These are phyloP conservation scores for Russula brevipes DNA, from an alignment of 768 basidiomycete species.

Conservation along the genomic window DNA sequence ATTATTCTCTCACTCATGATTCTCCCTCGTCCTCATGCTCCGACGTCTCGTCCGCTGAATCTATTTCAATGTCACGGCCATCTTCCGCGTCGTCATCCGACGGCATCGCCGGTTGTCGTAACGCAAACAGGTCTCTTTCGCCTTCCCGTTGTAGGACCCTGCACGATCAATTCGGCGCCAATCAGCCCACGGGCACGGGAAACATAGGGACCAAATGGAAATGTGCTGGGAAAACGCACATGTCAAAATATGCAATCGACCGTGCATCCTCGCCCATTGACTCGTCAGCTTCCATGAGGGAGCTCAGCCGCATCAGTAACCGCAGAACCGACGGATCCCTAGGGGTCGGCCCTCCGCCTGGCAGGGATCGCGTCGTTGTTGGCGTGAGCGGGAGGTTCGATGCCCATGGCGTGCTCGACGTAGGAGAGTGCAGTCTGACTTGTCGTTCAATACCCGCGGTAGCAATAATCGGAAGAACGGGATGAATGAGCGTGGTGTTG, in stretches of 20 bases:
- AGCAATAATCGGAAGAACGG: slow-evolving; percentile 56
- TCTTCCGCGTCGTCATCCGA: slow-evolving; percentile 32
- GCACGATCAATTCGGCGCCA: slow-evolving; percentile 8
- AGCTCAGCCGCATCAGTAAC: slow-evolving; percentile 31
- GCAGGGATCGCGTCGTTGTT: slow-evolving; percentile 43
- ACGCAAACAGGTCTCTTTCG: slow-evolving; percentile 48
- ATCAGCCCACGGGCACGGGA: slow-evolving; percentile 8
- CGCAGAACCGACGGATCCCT: slow-evolving; percentile 38
- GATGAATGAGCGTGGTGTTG: slow-evolving; percentile 70
- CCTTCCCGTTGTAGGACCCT: slow-evolving; percentile 62
- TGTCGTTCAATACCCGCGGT: slow-evolving; percentile 72
- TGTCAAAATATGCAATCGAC: slow-evolving; percentile 65
- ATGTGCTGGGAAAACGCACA: slow-evolving; percentile 41
- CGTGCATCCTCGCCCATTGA: slow-evolving; percentile 40
- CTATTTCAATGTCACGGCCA: slow-evolving; percentile 16
- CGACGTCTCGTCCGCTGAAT: neutral
- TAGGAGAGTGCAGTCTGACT: slow-evolving; percentile 65
- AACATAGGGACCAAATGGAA: neutral
- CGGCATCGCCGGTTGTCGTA: slow-evolving; percentile 37
- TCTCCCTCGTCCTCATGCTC: neutral
- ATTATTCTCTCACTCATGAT: neutral
- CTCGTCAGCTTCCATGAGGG: slow-evolving; percentile 28
- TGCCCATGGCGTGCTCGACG: slow-evolving; percentile 44
- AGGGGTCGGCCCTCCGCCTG: slow-evolving; percentile 30
- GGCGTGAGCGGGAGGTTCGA: slow-evolving; percentile 45